phyloP scores from a whole-genome alignment of 2,329 filamentous ascomycete species.

The Triangularia setosa region DNA sequence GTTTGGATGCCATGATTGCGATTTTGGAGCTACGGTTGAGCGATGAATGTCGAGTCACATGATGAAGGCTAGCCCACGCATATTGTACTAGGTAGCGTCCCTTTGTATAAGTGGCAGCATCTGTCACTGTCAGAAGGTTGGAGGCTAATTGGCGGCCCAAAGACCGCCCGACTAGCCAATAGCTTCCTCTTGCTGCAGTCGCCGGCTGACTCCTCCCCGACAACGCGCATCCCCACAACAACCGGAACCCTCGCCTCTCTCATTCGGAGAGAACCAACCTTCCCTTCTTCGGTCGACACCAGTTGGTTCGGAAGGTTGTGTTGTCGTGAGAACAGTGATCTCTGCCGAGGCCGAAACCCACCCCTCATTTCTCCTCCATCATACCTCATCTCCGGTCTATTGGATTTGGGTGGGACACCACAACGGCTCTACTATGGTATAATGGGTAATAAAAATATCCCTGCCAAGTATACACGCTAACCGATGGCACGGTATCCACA shows the following conservation, averaged over 20 bases:
- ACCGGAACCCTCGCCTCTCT: neutral
- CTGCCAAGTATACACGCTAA: too few species aligned
- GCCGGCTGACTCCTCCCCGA: conserved; percentile 1
- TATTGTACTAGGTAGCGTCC: neutral
- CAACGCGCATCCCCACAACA: neutral
- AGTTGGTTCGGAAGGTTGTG: neutral
- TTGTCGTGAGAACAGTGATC: neutral
- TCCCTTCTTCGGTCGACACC: neutral
- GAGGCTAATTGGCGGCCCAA: neutral
- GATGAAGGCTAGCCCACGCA: neutral
- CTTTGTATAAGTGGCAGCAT: too few species aligned
- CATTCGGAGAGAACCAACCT: neutral
- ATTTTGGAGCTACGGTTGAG: neutral
- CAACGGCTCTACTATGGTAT: too few species aligned
- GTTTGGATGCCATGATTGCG: conserved; percentile 17
- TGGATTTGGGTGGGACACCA: conserved; percentile 6
- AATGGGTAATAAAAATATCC: too few species aligned
- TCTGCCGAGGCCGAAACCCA: conserved; percentile 6
- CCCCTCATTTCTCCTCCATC: conserved; percentile 3
- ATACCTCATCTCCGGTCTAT: conserved; percentile 6
- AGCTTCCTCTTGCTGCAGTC: neutral
- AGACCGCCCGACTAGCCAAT: neutral
- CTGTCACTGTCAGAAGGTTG: neutral
- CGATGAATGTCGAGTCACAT: neutral
- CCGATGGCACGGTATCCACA: too few species aligned